Conservation (phyloP, 73 alveolate genomes). For the Stentor coeruleus region DNA sequence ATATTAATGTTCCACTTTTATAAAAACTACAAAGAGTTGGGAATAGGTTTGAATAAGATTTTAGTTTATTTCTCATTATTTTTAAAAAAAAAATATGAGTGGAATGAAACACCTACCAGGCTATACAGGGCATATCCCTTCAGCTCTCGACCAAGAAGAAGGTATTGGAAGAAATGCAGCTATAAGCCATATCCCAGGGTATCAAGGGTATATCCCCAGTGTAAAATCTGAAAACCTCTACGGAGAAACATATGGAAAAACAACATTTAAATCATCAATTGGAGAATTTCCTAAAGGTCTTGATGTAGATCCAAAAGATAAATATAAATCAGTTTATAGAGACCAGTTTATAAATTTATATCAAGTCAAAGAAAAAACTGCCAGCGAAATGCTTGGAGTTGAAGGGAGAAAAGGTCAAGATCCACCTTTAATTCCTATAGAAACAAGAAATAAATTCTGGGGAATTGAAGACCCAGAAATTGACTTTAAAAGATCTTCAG, state of each 20-base stretch:
- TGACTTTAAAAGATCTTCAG: conserved; percentile 39
- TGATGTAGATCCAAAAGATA: conserved; percentile 42
- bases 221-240: conserved; percentile 71
- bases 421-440: conserved; percentile 60
- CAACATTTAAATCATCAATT: conserved; percentile 30
- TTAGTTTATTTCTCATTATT: no score
- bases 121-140: conserved; percentile 78
- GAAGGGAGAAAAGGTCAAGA: conserved; percentile 3
- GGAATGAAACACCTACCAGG: conserved; percentile 54
- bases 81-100: not conserved
- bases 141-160: conserved; percentile 45
- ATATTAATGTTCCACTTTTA: no score
- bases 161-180: conserved; percentile 38
- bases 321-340: conserved; percentile 37
- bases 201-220: conserved; percentile 76
- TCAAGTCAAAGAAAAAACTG: conserved; percentile 34
- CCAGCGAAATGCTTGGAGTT: conserved; percentile 59
- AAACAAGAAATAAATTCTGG: conserved; percentile 66
- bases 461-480: conserved; percentile 57
- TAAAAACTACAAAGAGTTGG: no score
- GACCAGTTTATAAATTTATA: conserved; percentile 35
- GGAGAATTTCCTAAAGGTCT: conserved; percentile 49
- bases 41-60: no score
- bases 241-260: conserved; percentile 81
- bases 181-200: conserved; percentile 63